Base-by-base conservation (phyloP, 768 basidiomycete species). In the Mycena metata region DNA sequence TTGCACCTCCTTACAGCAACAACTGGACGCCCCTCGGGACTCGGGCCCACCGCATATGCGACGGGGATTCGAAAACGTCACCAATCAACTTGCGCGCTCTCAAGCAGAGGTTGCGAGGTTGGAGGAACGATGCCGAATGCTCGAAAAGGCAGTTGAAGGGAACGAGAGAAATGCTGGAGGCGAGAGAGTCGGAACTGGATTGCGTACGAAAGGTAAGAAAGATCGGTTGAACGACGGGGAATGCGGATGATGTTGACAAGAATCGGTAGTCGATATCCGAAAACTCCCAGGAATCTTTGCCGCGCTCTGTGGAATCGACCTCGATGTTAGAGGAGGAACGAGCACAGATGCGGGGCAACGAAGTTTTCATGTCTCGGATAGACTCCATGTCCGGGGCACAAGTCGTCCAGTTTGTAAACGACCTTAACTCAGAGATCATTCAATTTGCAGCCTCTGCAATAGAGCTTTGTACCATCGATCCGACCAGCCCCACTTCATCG, bases 401-500 rank as follows among this genome's bases (percentile, higher is more conserved):
- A 75, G 85, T 94, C 76, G 86, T 94, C 54, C 91, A 94, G 75
- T 89, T 91, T 3, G 88, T 94, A 16, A 89, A 91, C 69, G 92
- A 94, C 73, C 84, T 94, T 76, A 94, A 94, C 75, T 88, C 90
- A 0, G 92, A 93, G 78, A 90, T 93, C 66, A 84, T 92, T n/a
- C 92, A 92, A 69, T 91, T 92, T 66, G 90, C 92, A 11, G 91
- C 91, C 17, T 86, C 89, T 24, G 91, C 90, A 9, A 89, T 90
- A 17, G 92, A 94, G 77, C 81, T 89, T 46, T 89, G 87, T 71
- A 83, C 84, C 2, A 89, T 90, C 73, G 80, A 80, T 42, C 35
- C 74, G 80, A 12, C 74, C 83, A 19, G 77, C 81, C 15, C 72
- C 84, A 24, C 84, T 69, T 76, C 83, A 10, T 76, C 82, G 6